Evolutionary conservation across 768 basidiomycete genomes (phyloP).

Genomic region (Pholiota molesta): DNA sequence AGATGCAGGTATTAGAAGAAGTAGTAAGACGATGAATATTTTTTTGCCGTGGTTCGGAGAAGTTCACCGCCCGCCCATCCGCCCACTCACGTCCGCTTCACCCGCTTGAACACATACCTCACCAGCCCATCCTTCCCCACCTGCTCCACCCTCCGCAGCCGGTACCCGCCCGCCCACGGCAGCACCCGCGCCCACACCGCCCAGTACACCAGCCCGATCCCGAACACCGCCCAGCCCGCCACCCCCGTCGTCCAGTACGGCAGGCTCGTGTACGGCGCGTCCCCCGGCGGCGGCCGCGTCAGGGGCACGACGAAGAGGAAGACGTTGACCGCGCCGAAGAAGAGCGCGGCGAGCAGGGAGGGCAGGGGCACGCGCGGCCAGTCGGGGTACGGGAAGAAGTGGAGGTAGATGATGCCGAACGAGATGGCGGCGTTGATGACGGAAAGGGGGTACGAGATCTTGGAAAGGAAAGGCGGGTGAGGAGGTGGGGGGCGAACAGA

Average conservation of each 20-base stretch:
- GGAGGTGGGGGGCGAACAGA: neutral
- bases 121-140: conserved; percentile 36
- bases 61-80: neutral
- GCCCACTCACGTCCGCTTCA: conserved; percentile 1
- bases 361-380: conserved; percentile 25
- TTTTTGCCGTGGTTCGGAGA: neutral
- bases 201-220: conserved; percentile 41
- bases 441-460: conserved; percentile 50
- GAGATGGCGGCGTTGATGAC: conserved; percentile 56
- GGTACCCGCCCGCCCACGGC: conserved; percentile 33
- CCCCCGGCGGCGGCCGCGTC: conserved; percentile 49
- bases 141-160: conserved; percentile 31
- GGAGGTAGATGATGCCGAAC: conserved; percentile 49
- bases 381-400: conserved; percentile 27
- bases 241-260: conserved; percentile 59
- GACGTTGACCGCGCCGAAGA: conserved; percentile 63
- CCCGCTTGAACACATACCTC: conserved; percentile 25
- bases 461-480: neutral
- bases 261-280: conserved; percentile 49
- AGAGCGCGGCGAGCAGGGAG: conserved; percentile 30
- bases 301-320: conserved; percentile 61
- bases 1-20: too few species aligned
- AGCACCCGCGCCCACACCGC: conserved; percentile 32
- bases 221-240: conserved; percentile 42
- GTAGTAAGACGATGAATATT: too few species aligned